phyloP scores from a whole-genome alignment of 2,329 filamentous ascomycete genomes.

The Beauveria scarabaeidicola region DNA sequence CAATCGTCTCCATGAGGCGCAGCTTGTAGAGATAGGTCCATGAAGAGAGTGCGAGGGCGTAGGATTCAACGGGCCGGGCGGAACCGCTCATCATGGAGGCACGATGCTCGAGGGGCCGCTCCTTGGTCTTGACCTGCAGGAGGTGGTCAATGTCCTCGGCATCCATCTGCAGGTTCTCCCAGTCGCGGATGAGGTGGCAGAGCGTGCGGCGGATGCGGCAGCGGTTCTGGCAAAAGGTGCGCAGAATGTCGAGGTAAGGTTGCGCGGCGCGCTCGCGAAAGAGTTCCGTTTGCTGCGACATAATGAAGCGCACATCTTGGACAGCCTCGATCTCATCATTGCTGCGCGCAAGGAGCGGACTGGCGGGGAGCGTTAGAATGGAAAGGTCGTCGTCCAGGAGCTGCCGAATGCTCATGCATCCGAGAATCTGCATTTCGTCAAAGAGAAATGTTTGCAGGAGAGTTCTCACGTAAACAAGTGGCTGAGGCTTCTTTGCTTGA shows the following conservation, averaged over 20 bases:
- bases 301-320: conserved; percentile 63
- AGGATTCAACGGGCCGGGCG: conserved; percentile 41
- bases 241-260: conserved; percentile 75
- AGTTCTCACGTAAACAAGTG: conserved; percentile 74
- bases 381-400: conserved; percentile 77
- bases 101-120: conserved; percentile 47
- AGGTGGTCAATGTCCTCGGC: conserved; percentile 68
- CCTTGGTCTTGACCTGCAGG: conserved; percentile 52
- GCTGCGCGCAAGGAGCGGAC: conserved; percentile 58
- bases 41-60: conserved; percentile 67
- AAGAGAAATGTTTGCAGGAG: conserved; percentile 70
- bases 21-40: conserved; percentile 91
- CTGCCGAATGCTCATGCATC: conserved; percentile 59
- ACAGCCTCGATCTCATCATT: conserved; percentile 72
- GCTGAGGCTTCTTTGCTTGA: conserved; percentile 71
- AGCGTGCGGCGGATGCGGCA: conserved; percentile 85
- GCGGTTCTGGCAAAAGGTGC: conserved; percentile 80
- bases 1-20: conserved; percentile 75
- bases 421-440: conserved; percentile 60
- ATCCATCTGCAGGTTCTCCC: conserved; percentile 76
- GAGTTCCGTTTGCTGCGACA: conserved; percentile 64
- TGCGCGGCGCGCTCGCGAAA: conserved; percentile 54
- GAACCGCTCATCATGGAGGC: conserved; percentile 19
- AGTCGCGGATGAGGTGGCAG: conserved; percentile 72
- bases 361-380: conserved; percentile 64